Evolutionary conservation across 2,329 filamentous ascomycete genomes (phyloP), one percentile per base, ranked within the genome.

Genomic region (Akanthomyces uredinophilus): DNA sequence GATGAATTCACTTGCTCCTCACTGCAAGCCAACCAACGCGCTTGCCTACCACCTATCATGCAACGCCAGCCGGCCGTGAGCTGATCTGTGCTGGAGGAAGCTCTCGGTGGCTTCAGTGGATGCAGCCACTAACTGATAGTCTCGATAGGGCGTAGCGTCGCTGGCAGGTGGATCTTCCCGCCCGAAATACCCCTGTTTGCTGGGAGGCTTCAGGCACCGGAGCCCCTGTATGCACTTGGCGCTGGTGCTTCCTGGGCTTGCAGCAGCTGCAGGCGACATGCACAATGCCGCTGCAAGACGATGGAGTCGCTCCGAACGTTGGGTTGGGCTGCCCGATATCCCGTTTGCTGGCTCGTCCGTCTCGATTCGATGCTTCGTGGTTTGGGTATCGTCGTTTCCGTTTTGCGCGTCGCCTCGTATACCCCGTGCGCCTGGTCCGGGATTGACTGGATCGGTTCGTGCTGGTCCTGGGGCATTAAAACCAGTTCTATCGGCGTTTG

Each of bases 401-500:
- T n/a, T 29, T 58, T 16, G 41, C n/a, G 29, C 51, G 51, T 43
- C 24, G 14, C 32, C 41, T 39, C 46, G 56, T 51, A 43, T 29
- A 51, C 22, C 37, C 11, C 37, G 13, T 10, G 14, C 37, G 46
- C 35, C 56, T n/a, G 29, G 20, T 6, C 5, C 56, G 35, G 49
- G 20, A 29, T 32, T 5, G 20, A 32, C 22, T 43, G 46, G 35
- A 41, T 50, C n/a, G 10, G 35, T 32, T 43, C 37, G 37, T 43
- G 32, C 35, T 51, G 46, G 27, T 51, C 56, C 56, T 51, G 37
- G 46, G 27, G 5, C 56, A 59, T 59, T 59, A 59, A 59, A 13
- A 51, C 32, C 46, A 22, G 56, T 59, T 51, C 27, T 59, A 59
- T 59, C 35, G 56, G 22, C 35, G 56, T 59, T 59, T 39, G 46